A percentile compares a stretch with the other conserved stretches of the same genome.
phyloP scores from a whole-genome alignment of 768 basidiomycete species.

The Tulasnella sp. region DNA sequence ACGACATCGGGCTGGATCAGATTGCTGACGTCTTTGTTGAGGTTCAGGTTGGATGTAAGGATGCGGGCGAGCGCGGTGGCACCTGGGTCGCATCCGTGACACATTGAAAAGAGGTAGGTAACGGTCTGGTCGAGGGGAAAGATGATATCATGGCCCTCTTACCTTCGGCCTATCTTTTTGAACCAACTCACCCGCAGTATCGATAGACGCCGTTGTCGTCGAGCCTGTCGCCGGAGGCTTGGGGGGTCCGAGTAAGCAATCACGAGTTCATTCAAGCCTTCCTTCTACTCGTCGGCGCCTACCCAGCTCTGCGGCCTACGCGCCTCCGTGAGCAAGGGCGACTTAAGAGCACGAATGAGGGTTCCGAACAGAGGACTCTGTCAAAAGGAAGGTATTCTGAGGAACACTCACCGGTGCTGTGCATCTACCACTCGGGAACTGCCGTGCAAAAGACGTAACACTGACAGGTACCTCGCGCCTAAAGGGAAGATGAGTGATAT shows the following conservation, averaged over 20 bases:
- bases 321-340: neutral
- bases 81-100: neutral
- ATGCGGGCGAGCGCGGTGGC: neutral
- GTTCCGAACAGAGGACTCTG: neutral
- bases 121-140: neutral
- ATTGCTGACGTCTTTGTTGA: neutral
- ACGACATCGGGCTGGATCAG: neutral
- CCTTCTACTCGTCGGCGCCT: neutral
- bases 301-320: neutral
- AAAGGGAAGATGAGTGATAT: neutral
- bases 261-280: neutral
- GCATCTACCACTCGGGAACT: too few relatives aligned
- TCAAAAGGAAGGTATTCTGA: too few relatives aligned
- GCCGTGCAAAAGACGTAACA: too few relatives aligned
- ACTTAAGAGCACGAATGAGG: neutral
- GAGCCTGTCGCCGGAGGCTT: neutral
- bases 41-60: neutral
- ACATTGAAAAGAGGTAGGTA: neutral
- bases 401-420: too few relatives aligned
- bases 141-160: neutral
- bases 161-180: neutral
- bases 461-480: neutral
- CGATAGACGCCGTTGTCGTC: constrained; percentile 1
- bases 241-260: neutral
- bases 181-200: neutral